Base-by-base conservation (phyloP, 208 protist species). In the Acanthamoeba lenticulata region DNA sequence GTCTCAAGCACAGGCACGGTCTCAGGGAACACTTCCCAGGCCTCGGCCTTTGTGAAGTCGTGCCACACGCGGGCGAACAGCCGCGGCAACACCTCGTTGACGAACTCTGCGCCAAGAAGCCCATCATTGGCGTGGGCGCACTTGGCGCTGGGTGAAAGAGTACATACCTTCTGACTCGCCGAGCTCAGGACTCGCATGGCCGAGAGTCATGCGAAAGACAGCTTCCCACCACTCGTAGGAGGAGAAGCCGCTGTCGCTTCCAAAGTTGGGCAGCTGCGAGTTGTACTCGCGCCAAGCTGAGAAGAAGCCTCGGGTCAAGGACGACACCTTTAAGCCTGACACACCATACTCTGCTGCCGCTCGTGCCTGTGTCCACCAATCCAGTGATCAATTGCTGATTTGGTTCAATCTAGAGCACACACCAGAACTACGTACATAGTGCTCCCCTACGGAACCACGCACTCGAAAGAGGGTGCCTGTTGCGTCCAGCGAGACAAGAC, bases 51-150 rank as follows among this genome's bases (percentile, higher is more conserved):
- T 27, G 34, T 42, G 67, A 77, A 77, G 67, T 42, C 38, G 32
- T 77, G 67, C 67, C 67, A 77, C 34, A 77, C 32, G 32, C 40
- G 67, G 38, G 34, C 67, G 67, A 77, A 77, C 24, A 77, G n/a
- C 34, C 40, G 15, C 0, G 67, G 67, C 7, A 77, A 77, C 32
- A 77, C 32, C 24, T 3, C 67, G 13, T 9, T 15, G 17, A 32
- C 38, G 67, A 77, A 77, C 67, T 77, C 67, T 77, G 52, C 15
- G n/a, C n/a, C n/a, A n/a, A n/a, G n/a, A n/a, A n/a, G n/a, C n/a
- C n/a, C n/a, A n/a, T n/a, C n/a, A n/a, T n/a, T 60, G 15, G 52
- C 21, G 67, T 42, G 13, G 9, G 1, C 6, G 19, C 29, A 44
- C 17, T 11, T 9, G 65, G 65, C 5, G 49, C 24, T 21, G 24